These are phyloP conservation scores for Chloromonas sp. DNA, from an alignment of 163 green algal genomes.

Conservation along the genomic window DNA sequence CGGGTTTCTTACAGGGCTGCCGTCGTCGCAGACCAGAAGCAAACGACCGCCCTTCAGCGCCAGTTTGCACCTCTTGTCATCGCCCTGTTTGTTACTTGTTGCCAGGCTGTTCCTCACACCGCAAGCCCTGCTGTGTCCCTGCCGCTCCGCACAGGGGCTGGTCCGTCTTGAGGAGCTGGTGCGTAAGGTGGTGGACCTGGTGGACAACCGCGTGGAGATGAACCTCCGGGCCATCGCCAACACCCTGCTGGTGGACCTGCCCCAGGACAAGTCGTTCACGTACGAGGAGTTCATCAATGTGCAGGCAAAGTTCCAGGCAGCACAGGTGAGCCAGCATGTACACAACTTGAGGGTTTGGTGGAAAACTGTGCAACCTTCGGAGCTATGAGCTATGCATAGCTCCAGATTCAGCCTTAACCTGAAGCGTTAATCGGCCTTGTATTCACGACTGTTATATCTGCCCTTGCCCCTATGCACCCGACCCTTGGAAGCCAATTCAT, in stretches of 20 bases:
- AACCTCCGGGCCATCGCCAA: constrained; percentile 68
- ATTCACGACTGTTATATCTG: too few species aligned
- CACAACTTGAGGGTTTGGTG: background rate
- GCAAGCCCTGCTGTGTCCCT: too few species aligned
- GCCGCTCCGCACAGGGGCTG: constrained; percentile 44
- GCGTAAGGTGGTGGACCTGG: constrained; percentile 75
- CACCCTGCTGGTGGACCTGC: constrained; percentile 75
- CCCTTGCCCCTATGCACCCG: too few species aligned
- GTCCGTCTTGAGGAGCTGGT: constrained; percentile 78
- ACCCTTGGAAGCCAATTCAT: too few species aligned
- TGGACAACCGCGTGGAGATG: constrained; percentile 77
- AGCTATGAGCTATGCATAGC: background rate
- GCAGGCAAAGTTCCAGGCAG: constrained; percentile 65
- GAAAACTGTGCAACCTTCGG: background rate
- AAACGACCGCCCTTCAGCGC: too few species aligned
- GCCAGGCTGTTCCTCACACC: too few species aligned
- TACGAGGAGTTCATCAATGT: constrained; percentile 81
- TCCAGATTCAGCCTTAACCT: background rate
- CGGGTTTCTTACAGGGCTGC: too few species aligned
- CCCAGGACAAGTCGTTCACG: constrained; percentile 70
- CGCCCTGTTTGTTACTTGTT: too few species aligned
- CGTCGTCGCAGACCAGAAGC: too few species aligned
- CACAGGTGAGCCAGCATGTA: background rate
- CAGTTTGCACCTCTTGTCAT: too few species aligned
- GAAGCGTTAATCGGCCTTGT: too few species aligned